phyloP scores from a whole-genome alignment of 176 grass and related monocot genomes.

The Cenchrus fungigraminus region DNA sequence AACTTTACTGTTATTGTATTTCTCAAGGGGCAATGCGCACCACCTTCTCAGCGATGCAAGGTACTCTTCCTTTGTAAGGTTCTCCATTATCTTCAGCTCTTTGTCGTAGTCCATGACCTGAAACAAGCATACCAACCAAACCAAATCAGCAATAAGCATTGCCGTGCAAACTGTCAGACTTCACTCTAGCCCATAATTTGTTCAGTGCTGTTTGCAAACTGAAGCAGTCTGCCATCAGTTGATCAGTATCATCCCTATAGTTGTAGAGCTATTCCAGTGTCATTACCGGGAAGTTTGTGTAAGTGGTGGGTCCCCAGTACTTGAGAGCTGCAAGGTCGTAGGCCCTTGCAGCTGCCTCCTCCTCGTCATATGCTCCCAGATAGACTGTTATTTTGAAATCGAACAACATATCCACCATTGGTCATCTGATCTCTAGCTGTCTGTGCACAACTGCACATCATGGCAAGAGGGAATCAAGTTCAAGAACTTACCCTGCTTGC shows the following conservation, averaged over 20 bases:
- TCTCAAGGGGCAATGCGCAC: conserved; percentile 15
- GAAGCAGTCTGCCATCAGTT: neutral
- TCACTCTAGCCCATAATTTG: neutral
- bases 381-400: conserved; percentile 44
- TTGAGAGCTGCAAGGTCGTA: conserved; percentile 79
- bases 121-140: neutral
- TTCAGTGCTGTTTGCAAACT: neutral
- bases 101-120: conserved; percentile 70
- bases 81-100: conserved; percentile 74
- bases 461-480: neutral
- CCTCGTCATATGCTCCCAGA: conserved; percentile 68
- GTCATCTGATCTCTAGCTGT: neutral
- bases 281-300: conserved; percentile 67
- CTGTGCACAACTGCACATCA: too few species aligned
- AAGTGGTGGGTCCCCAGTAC: conserved; percentile 71
- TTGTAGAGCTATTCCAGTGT: neutral
- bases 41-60: conserved; percentile 73
- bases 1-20: neutral
- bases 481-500: conserved; percentile 59
- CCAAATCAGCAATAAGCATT: neutral
- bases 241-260: neutral
- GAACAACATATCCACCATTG: neutral
- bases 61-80: conserved; percentile 73
- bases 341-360: conserved; percentile 72
- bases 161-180: neutral